Percentiles rank a stretch among this genome's conserved stretches.
These are phyloP conservation scores for Verticillium klebahnii DNA, from an alignment of 2,329 filamentous ascomycete genomes.

Conservation along the genomic window DNA sequence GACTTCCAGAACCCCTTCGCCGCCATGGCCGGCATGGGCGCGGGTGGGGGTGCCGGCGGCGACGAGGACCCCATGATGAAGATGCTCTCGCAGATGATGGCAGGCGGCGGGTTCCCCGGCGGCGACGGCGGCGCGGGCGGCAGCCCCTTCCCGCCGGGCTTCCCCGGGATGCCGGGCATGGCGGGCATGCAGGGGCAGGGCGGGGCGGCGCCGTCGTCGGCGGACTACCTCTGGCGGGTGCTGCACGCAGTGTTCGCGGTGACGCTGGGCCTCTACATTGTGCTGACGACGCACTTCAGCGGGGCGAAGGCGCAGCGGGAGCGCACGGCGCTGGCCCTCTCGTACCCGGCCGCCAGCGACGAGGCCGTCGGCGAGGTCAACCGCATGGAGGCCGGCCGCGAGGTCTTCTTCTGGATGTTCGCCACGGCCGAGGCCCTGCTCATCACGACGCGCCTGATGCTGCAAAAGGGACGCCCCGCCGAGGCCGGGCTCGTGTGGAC, in stretches of 20 bases:
- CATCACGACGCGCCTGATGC: constrained; percentile 65
- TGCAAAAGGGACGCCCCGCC: constrained; percentile 55
- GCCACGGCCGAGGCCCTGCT: constrained; percentile 70
- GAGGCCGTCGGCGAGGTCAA: constrained; percentile 15
- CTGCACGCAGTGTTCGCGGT: constrained; percentile 70
- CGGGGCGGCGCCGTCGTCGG: constrained; percentile 25
- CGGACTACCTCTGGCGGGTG: constrained; percentile 60
- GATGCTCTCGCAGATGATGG: constrained; percentile 16
- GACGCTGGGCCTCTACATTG: constrained; percentile 65
- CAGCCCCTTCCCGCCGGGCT: constrained; percentile 11
- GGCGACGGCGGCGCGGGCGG: not conserved
- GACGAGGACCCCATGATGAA: constrained; percentile 56
- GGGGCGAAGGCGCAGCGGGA: constrained; percentile 61
- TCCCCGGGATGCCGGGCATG: constrained; percentile 27
- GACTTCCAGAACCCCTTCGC: constrained; percentile 32
- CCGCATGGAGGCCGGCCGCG: constrained; percentile 30
- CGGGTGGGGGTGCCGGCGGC: constrained; percentile 15
- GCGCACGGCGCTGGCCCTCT: constrained; percentile 26
- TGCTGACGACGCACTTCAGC: constrained; percentile 62
- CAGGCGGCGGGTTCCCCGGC: constrained; percentile 26
- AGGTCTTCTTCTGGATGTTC: constrained; percentile 74
- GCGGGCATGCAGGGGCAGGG: constrained; percentile 34
- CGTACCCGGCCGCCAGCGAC: constrained; percentile 19
- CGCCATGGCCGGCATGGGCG: not conserved
- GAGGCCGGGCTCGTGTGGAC: constrained; percentile 60